Conservation (phyloP, 495 filamentous ascomycete species). For the Penicillium malachiteum region DNA sequence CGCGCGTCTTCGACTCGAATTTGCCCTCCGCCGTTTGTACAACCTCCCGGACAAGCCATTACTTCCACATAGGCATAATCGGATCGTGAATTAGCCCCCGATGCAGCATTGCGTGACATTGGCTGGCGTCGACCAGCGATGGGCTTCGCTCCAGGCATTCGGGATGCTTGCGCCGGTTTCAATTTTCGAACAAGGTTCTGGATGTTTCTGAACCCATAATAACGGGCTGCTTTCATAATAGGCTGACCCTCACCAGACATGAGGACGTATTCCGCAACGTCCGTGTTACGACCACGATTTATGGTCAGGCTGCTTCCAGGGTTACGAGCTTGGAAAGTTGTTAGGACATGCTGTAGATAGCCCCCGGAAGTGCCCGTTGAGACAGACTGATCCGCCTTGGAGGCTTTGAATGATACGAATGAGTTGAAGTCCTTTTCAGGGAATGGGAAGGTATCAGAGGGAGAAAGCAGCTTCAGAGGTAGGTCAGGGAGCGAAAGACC, state of each 20-base stretch:
- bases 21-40: constrained; percentile 96
- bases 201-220: constrained; percentile 97
- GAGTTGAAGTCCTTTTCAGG: constrained; percentile 66
- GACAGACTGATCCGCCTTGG: constrained; percentile 27
- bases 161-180: constrained; percentile 71
- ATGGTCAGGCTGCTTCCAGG: constrained; percentile 66
- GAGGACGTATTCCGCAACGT: constrained; percentile 82
- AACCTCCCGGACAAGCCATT: constrained; percentile 97
- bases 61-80: constrained; percentile 93
- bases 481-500: constrained; percentile 69
- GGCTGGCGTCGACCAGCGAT: constrained; percentile 39
- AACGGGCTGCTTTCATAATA: constrained; percentile 79
- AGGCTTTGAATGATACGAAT: constrained; percentile 60
- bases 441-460: constrained; percentile 47
- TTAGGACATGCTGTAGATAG: constrained; percentile 78
- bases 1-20: constrained; percentile 79
- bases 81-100: constrained; percentile 36
- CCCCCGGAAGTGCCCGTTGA: constrained; percentile 79
- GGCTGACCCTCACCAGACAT: constrained; percentile 50
- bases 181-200: constrained; percentile 91
- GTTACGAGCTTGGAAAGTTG: constrained; percentile 64
- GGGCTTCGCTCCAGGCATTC: constrained; percentile 70
- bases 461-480: constrained; percentile 52
- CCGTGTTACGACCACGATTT: constrained; percentile 78
- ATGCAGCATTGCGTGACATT: constrained; percentile 30